Evolutionary conservation across 2,329 filamentous ascomycete species (phyloP), one percentile per base, ranked within the genome.

Genomic region (Fusarium graminum): DNA sequence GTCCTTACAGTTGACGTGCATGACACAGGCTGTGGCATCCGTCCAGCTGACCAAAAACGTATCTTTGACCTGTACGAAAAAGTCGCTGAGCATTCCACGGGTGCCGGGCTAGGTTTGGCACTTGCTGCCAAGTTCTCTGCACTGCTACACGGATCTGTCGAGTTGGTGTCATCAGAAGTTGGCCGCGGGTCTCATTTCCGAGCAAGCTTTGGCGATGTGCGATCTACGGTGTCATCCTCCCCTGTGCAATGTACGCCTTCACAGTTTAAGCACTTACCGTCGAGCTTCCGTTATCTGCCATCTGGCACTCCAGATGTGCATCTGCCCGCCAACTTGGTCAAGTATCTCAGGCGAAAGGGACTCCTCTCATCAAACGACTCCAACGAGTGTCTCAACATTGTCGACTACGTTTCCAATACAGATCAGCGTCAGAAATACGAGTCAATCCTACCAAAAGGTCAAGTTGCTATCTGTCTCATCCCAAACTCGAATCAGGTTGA

Each of bases 11-110:
- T 81, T n/a, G 80, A 83, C 39, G 60, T 83, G 2, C 67, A 78
- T 40, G 81, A 83, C 41, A 81, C 76, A 2, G 81, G 80, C 0
- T 67, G 75, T 4, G 80, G 80, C 3, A 80, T 82, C n/a, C 59
- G 61, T 2, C 46, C 61, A 2, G 65, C 74, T 4, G 68, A 81
- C 8, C 76, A 78, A 5, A 22, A 71, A 5, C 76, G 78, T 4
- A 80, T 83, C 6, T 83, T 82, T 28, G 72, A 79, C 5, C 70
- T 80, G 0, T 82, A 82, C 19, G 80, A 82, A 39, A 82, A 82
- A 32, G 74, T 77, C 2, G 73, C 76, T 32, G 60, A 63, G 1
- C 74, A 80, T 34, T 76, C 79, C 0, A 74, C 74, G 3, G 77
- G 80, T 4, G 78, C 78, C 28, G 80, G 81, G 0, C 72, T 83